phyloP scores from a whole-genome alignment of 1,284 basidiomycete genomes.

The Sphagnurus paluster region DNA sequence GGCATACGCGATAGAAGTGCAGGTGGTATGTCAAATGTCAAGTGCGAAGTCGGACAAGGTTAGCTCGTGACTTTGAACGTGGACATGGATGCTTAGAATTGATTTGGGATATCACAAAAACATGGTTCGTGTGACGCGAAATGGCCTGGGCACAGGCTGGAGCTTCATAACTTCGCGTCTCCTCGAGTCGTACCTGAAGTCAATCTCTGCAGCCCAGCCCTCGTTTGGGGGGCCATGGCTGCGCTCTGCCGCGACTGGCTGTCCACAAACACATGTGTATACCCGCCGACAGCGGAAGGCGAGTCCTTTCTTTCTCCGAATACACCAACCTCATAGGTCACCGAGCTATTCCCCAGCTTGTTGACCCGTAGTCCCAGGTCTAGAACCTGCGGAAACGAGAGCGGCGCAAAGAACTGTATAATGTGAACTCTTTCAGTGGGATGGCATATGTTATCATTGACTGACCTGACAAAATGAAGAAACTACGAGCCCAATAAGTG shows the following conservation, averaged over 20 bases:
- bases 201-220: slow-evolving; percentile 40
- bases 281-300: slow-evolving; percentile 70
- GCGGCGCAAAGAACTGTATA: slow-evolving; percentile 59
- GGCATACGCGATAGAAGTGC: too few species aligned
- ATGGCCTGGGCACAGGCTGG: too few species aligned
- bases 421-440: not conserved
- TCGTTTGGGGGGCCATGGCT: slow-evolving; percentile 39
- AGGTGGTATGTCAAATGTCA: too few species aligned
- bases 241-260: slow-evolving; percentile 53
- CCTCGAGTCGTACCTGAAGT: not conserved
- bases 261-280: slow-evolving; percentile 81
- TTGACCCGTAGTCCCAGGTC: slow-evolving; percentile 66
- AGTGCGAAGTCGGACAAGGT: too few species aligned
- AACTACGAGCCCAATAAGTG: slow-evolving; percentile 68
- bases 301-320: slow-evolving; percentile 50
- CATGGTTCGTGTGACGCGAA: too few species aligned
- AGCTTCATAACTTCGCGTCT: slow-evolving; percentile 11
- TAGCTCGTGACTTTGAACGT: too few species aligned
- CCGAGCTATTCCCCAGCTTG: slow-evolving; percentile 68
- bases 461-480: slow-evolving; percentile 65
- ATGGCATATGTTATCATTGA: not conserved
- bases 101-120: too few species aligned
- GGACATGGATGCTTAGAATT: too few species aligned
- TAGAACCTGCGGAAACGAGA: slow-evolving; percentile 68
- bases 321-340: slow-evolving; percentile 73